These are phyloP conservation scores for Massarina eburnea DNA, from an alignment of 2,329 filamentous ascomycete genomes.

Conservation along the genomic window DNA sequence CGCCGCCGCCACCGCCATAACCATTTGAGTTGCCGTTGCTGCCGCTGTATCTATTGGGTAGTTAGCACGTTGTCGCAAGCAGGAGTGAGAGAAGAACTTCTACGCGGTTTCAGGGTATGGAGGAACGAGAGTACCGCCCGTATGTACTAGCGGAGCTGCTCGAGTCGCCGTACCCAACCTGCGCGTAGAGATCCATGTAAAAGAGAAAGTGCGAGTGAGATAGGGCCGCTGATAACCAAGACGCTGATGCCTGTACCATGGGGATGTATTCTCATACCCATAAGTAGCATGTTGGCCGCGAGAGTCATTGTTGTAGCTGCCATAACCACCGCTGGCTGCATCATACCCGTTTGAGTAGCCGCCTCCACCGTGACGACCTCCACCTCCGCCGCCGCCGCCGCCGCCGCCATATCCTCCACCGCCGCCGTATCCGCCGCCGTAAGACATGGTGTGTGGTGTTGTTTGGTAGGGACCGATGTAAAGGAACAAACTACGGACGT, in stretches of 20 bases:
- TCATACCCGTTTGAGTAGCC: conserved; percentile 60
- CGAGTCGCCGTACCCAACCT: conserved; percentile 26
- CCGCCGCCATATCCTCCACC: conserved; percentile 31
- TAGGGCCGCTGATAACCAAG: conserved; percentile 32
- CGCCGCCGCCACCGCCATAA: conserved; percentile 19
- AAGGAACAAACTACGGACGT: conserved; percentile 26
- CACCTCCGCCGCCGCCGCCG: conserved; percentile 19
- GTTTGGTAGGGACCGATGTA: conserved; percentile 37
- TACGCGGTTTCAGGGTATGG: conserved; percentile 30
- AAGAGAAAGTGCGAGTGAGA: conserved; percentile 31
- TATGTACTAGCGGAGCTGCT: conserved; percentile 9
- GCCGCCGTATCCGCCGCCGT: conserved; percentile 55
- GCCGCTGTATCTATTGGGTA: conserved; percentile 23
- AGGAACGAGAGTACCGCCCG: conserved; percentile 15
- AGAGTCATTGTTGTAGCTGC: conserved; percentile 52
- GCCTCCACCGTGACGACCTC: conserved; percentile 38
- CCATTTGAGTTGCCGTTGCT: conserved; percentile 34
- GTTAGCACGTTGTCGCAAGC: conserved; percentile 23
- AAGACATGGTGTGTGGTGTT: conserved; percentile 62
- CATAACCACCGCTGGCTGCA: conserved; percentile 45
- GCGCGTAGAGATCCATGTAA: conserved; percentile 32
- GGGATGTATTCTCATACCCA: conserved; percentile 46
- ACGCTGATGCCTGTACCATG: conserved; percentile 45
- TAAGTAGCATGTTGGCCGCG: conserved; percentile 48
- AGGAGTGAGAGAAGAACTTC: conserved; percentile 21